Conservation (phyloP, 2,329 filamentous ascomycete genomes). For the Xylaria sp. region DNA sequence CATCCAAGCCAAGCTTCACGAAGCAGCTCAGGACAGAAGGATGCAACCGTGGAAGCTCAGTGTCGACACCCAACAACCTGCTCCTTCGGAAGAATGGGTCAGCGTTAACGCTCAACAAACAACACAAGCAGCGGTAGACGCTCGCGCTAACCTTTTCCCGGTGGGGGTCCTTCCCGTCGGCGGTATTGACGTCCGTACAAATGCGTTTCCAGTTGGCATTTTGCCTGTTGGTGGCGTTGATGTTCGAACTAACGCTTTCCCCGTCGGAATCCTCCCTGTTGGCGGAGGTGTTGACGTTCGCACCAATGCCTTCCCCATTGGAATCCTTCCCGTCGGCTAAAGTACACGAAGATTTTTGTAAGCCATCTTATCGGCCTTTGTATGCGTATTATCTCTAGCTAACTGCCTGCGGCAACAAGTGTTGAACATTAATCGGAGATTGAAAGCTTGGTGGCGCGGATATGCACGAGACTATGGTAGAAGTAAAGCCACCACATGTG, state of each 20-base stretch:
- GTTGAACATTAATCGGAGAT: neutral
- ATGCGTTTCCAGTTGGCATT: neutral
- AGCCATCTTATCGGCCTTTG: neutral
- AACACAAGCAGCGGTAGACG: neutral
- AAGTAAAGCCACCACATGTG: neutral
- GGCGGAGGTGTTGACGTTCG: slow-evolving; percentile 5
- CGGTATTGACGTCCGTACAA: neutral
- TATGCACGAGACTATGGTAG: neutral
- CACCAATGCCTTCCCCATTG: slow-evolving; percentile 2
- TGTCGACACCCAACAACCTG: slow-evolving; percentile 3
- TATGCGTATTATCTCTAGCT: neutral
- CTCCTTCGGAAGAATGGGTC: slow-evolving; percentile 14
- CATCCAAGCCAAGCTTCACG: neutral
- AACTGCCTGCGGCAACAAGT: neutral
- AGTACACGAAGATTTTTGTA: neutral
- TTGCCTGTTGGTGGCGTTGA: neutral
- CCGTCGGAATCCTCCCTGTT: neutral
- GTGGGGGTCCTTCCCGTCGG: neutral
- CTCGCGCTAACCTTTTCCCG: neutral
- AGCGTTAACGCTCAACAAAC: neutral
- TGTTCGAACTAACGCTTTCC: slow-evolving; percentile 6
- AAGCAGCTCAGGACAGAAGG: slow-evolving; percentile 13
- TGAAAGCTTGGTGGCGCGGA: neutral
- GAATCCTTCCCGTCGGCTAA: neutral
- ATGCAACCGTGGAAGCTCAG: slow-evolving; percentile 20